Conservation (phyloP, 768 basidiomycete genomes). For the Pleurotus citrinopileatus region DNA sequence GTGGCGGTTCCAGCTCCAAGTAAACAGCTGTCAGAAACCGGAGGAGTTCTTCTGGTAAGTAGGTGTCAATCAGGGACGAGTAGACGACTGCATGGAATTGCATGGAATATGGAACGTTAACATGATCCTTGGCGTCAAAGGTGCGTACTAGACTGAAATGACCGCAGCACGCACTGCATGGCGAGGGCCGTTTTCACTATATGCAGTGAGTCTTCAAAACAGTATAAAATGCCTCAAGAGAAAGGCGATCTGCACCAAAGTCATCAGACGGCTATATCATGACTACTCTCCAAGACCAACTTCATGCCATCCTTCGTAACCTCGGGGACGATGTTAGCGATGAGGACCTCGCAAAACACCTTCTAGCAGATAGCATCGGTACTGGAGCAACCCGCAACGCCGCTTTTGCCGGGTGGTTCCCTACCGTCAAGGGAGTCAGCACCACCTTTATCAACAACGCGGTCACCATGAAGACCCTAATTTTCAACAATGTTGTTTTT, state of each 20-base stretch:
- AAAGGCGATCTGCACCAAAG: neutral
- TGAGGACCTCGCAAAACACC: neutral
- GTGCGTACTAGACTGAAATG: neutral
- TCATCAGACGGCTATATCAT: neutral
- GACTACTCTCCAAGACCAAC: neutral
- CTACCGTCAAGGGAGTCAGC: neutral
- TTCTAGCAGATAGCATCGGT: neutral
- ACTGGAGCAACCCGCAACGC: neutral
- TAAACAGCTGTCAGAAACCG: neutral
- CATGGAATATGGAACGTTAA: neutral
- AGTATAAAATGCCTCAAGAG: neutral
- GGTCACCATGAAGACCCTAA: neutral
- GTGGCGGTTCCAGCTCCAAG: neutral
- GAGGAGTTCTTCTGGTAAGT: neutral
- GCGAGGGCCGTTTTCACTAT: neutral
- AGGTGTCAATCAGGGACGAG: neutral
- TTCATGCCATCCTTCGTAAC: neutral
- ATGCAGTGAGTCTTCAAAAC: neutral
- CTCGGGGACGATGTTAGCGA: neutral
- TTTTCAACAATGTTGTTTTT: neutral
- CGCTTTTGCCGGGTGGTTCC: neutral
- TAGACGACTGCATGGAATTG: neutral
- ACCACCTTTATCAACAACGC: neutral
- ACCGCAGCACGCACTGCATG: neutral
- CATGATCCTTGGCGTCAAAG: neutral